Conservation (phyloP, 2,329 filamentous ascomycete species). For the Penicillium sp. region DNA sequence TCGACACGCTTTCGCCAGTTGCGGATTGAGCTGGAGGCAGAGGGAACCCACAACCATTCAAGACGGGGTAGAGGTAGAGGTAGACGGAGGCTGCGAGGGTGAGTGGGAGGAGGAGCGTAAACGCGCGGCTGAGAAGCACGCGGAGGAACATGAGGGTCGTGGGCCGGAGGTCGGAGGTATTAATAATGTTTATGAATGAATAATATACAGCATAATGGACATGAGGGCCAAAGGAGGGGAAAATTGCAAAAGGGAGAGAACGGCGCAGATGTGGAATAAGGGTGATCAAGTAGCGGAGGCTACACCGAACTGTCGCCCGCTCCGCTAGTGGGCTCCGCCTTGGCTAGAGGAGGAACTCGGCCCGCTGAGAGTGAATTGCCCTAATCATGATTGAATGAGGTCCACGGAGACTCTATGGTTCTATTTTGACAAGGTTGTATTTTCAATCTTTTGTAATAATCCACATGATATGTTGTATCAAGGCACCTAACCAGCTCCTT, state of each 20-base stretch:
- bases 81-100: slow-evolving; percentile 72
- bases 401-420: neutral
- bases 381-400: neutral
- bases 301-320: slow-evolving; percentile 1
- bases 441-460: neutral
- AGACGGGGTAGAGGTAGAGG: slow-evolving; percentile 84
- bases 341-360: neutral
- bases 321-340: neutral
- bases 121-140: slow-evolving; percentile 49
- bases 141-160: slow-evolving; percentile 55
- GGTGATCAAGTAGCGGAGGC: slow-evolving; percentile 12
- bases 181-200: slow-evolving; percentile 13
- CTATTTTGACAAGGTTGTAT: neutral
- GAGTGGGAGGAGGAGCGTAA: slow-evolving; percentile 63
- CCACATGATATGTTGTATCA: too few species aligned
- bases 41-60: slow-evolving; percentile 81
- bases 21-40: slow-evolving; percentile 36
- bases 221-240: slow-evolving; percentile 8
- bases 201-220: slow-evolving; percentile 29
- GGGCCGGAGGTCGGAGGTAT: slow-evolving; percentile 8
- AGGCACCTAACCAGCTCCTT: too few species aligned
- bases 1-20: neutral
- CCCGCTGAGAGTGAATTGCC: neutral
- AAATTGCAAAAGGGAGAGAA: slow-evolving; percentile 2
- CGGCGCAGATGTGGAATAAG: slow-evolving; percentile 5